These are phyloP conservation scores for Penicillium oxalicum DNA, from an alignment of 2,329 filamentous ascomycete genomes.

Conservation along the genomic window DNA sequence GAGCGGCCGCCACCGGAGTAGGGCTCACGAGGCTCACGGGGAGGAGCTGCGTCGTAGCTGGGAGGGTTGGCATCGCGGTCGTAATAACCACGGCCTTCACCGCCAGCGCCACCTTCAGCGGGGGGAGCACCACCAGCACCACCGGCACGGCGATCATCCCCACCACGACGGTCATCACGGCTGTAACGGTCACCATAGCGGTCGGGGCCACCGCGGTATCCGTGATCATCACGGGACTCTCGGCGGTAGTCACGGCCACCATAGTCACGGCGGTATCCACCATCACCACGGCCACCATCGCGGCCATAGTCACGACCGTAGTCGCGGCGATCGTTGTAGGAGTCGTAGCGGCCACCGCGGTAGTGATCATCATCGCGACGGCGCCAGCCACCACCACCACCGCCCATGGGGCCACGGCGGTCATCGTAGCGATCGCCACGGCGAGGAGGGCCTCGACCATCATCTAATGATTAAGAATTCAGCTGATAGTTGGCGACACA, in stretches of 20 bases:
- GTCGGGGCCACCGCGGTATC: conserved; percentile 34
- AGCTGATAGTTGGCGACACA: not conserved
- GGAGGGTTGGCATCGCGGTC: conserved; percentile 49
- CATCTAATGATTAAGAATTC: conserved; percentile 15
- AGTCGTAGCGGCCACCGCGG: conserved; percentile 43
- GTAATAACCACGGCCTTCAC: conserved; percentile 41
- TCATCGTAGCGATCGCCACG: conserved; percentile 49
- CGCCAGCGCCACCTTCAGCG: conserved; percentile 30
- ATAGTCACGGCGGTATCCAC: conserved; percentile 43
- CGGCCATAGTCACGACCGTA: conserved; percentile 60
- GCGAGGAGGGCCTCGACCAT: conserved; percentile 40
- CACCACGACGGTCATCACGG: conserved; percentile 40
- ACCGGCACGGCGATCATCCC: conserved; percentile 39
- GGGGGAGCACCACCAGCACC: conserved; percentile 26
- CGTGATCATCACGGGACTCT: conserved; percentile 41
- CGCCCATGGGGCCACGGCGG: conserved; percentile 47
- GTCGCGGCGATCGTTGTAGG: conserved; percentile 50
- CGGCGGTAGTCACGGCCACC: conserved; percentile 37
- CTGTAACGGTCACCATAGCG: conserved; percentile 43
- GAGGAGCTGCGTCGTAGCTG: conserved; percentile 38
- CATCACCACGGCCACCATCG: conserved; percentile 44
- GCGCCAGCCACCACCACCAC: conserved; percentile 47
- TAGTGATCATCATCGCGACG: conserved; percentile 42
- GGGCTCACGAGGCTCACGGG: conserved; percentile 33
- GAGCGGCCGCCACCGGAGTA: conserved; percentile 30